Base-by-base conservation (phyloP, 2,329 filamentous ascomycete genomes). In the Pezicula carpinea region DNA sequence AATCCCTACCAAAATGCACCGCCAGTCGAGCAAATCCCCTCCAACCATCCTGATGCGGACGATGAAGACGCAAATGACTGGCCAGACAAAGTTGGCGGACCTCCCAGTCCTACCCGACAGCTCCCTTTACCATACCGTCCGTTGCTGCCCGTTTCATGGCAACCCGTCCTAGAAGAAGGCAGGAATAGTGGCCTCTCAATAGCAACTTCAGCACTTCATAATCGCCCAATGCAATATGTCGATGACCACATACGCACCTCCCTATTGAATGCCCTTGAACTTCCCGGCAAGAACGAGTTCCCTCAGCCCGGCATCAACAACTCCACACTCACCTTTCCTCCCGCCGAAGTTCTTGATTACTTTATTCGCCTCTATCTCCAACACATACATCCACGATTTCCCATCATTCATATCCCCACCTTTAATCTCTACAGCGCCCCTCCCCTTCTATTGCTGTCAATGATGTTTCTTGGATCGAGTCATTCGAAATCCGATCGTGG, bases 391-490 rank as follows among this genome's bases (percentile, higher is more conserved):
- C 56, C 59, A 0, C 43, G 58, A 41, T 61, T 57, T 46, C 53
- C 57, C 6, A 48, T 60, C 13, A 40, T 59, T 10, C 58, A 62
- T 40, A 46, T 60, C 10, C 59, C 59, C 7, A 61, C 59, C 7
- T 60, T 62, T 22, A 48, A 60, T 35, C 50, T 60, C 3, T 61
- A 59, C 32, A 50, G 43, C 15, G 47, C 49, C 21, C 50, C 54
- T 34, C 57, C 57, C 29, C 43, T 60, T 3, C 46, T 62, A 15
- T 42, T 62, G 5, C 41, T 58, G 2, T 51, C 55, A 3, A 62
- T 62, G 58, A 61, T 60, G 57, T 59, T 62, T 36, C 50, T 62
- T 6, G 59, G 59, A 3, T 59, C 58, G 11, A 57, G 56, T 41
- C 56, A 62, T 49, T 60, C 59, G 1, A 49, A 44, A 10, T 43